phyloP scores from a whole-genome alignment of 208 protist genomes.

The Crithidia mellificae region DNA sequence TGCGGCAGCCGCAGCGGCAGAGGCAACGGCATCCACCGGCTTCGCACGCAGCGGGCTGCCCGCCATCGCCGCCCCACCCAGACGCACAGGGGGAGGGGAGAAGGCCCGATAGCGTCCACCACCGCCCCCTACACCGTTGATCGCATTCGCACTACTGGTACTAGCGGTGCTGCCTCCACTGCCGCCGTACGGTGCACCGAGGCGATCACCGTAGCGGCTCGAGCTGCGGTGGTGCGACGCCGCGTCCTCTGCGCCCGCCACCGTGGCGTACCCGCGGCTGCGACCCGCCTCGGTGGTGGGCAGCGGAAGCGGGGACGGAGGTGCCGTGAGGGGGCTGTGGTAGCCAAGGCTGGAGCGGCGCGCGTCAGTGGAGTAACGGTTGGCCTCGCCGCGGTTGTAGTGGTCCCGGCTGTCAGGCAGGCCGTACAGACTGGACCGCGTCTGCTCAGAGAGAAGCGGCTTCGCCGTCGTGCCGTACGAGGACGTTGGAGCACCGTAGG shows the following conservation, averaged over 20 bases:
- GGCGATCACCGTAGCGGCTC: not conserved
- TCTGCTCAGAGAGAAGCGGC: slow-evolving; percentile 1
- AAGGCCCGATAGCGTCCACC: not conserved
- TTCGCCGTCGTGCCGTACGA: not conserved
- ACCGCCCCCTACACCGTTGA: too few species aligned
- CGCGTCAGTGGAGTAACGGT: not conserved
- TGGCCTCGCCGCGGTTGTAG: not conserved
- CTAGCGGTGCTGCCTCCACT: too few species aligned
- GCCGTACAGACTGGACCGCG: not conserved
- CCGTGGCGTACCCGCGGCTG: not conserved
- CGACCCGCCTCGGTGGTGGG: not conserved
- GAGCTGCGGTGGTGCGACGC: not conserved
- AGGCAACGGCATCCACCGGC: not conserved
- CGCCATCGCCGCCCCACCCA: not conserved
- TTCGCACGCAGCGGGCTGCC: not conserved
- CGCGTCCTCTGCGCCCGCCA: not conserved
- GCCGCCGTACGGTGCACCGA: too few species aligned
- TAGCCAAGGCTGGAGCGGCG: slow-evolving; percentile 8
- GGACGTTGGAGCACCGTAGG: slow-evolving; percentile 5
- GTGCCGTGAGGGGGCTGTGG: not conserved
- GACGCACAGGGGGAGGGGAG: not conserved
- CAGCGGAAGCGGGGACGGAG: not conserved
- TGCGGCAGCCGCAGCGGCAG: not conserved
- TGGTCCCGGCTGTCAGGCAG: not conserved
- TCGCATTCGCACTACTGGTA: not conserved